phyloP scores from a whole-genome alignment of 2,329 filamentous ascomycete genomes.

The Orbilia blumenaviensis region DNA sequence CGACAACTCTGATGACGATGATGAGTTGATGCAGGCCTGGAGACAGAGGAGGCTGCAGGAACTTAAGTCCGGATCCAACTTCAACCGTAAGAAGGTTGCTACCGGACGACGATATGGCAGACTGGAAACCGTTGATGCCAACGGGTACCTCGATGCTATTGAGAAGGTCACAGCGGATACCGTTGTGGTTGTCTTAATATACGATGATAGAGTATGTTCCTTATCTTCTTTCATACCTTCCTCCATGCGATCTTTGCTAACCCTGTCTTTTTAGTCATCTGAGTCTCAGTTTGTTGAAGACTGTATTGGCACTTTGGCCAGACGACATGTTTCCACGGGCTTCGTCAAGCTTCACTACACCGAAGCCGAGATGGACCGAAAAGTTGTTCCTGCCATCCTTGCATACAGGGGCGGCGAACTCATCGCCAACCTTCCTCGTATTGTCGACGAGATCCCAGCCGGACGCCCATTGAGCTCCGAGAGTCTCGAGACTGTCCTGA shows the following conservation, averaged over 20 bases:
- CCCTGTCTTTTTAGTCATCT: constrained; percentile 71
- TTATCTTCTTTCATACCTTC: not conserved
- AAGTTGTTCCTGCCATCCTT: constrained; percentile 84
- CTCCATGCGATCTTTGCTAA: constrained; percentile 57
- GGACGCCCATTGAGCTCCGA: constrained; percentile 65
- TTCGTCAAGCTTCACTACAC: constrained; percentile 92
- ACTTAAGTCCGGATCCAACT: constrained; percentile 71
- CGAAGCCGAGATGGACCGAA: constrained; percentile 92
- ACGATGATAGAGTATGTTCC: constrained; percentile 79
- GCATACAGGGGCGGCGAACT: constrained; percentile 91
- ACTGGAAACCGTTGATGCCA: constrained; percentile 83
- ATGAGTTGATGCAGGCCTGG: constrained; percentile 90
- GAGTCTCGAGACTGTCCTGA: constrained; percentile 69
- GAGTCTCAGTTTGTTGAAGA: constrained; percentile 81
- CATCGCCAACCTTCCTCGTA: constrained; percentile 86
- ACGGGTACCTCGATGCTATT: constrained; percentile 94
- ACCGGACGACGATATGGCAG: constrained; percentile 80
- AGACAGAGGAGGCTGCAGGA: constrained; percentile 80
- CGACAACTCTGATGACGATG: constrained; percentile 69
- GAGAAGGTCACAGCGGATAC: constrained; percentile 85
- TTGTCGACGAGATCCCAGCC: constrained; percentile 83
- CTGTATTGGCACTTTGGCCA: constrained; percentile 78
- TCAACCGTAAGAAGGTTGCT: constrained; percentile 76
- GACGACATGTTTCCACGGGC: constrained; percentile 74
- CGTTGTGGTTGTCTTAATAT: constrained; percentile 90